These are phyloP conservation scores for Apiospora kogelbergensis DNA, from an alignment of 2,329 filamentous ascomycete genomes.

Conservation along the genomic window DNA sequence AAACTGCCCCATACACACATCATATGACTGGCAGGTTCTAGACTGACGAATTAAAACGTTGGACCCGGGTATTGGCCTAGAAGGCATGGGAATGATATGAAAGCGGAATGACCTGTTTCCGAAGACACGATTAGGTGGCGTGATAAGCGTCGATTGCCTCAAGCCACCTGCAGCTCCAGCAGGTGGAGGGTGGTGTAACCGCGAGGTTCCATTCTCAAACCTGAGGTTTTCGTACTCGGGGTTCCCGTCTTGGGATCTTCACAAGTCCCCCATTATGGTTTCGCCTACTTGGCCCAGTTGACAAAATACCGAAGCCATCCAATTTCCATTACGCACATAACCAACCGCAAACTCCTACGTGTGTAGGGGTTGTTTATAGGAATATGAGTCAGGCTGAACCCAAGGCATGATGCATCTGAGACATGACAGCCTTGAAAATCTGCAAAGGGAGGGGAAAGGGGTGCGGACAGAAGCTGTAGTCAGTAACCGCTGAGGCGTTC, in stretches of 20 bases:
- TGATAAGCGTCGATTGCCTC: not conserved
- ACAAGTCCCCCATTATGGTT: too few species aligned
- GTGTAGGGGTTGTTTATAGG: too few species aligned
- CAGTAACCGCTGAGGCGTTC: not conserved
- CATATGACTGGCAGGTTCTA: not conserved
- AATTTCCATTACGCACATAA: too few species aligned
- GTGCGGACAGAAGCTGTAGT: not conserved
- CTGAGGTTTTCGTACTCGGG: fast-evolving
- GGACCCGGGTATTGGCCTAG: not conserved
- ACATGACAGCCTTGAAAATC: not conserved
- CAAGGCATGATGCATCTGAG: not conserved
- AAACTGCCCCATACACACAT: not conserved
- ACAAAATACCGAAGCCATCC: too few species aligned
- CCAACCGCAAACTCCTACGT: too few species aligned
- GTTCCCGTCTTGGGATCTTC: not conserved
- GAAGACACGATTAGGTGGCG: not conserved
- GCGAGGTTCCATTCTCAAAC: not conserved
- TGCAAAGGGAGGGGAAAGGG: not conserved
- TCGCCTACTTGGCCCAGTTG: too few species aligned
- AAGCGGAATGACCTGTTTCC: not conserved
- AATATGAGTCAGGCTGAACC: too few species aligned
- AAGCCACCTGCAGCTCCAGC: not conserved
- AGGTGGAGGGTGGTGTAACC: not conserved
- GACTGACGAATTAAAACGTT: too few species aligned
- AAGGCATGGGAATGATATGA: not conserved